Base-by-base conservation (phyloP, 139 green algal genomes). In the Medakamo hakoo region DNA sequence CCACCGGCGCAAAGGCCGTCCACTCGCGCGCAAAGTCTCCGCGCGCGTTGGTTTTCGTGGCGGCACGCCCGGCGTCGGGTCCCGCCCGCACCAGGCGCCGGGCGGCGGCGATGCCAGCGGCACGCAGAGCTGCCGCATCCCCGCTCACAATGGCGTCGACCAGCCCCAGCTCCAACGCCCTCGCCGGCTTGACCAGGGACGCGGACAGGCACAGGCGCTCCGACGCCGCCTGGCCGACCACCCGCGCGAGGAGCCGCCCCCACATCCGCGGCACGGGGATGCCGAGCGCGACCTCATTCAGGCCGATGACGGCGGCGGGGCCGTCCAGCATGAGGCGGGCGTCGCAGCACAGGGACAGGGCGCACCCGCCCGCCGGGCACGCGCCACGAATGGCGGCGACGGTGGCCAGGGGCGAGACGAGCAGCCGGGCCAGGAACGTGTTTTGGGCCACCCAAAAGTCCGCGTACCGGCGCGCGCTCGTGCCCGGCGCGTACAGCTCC, bases 311-410 rank as follows among this genome's bases (percentile, higher is more conserved):
- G 9, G 40, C 40, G 40, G 40, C 9, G 9, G 40, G 40, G 40
- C 9, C 40, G 40, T 85, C 78, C 0, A 81, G 90, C 75, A 94
- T 92, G 21, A 95, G 55, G 27, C 87, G 79, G 55, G 82, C 65
- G 67, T 97, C 90, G 67, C 88, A 95, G 74, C 84, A 92, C 62
- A 97, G 61, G 2, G 87, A 66, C 27, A 95, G 81, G 27, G 76
- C 77, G 78, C 88, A 95, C 18, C 89, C 90, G 30, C 88, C 90
- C 14, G 90, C 90, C n/a, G 90, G 88, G 71, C 88, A 95, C 21
- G 86, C 84, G 23, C 90, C 90, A 0, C 82, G 67, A 59, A 97
- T 92, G 3, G 86, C 88, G 2, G 82, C 77, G 4, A 94, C 68
- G 0, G 88, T 95, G 24, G 82, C 74, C 2, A 97, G 78, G 3